phyloP scores from a whole-genome alignment of 1,284 basidiomycete species.

The Phylloporus sp. region DNA sequence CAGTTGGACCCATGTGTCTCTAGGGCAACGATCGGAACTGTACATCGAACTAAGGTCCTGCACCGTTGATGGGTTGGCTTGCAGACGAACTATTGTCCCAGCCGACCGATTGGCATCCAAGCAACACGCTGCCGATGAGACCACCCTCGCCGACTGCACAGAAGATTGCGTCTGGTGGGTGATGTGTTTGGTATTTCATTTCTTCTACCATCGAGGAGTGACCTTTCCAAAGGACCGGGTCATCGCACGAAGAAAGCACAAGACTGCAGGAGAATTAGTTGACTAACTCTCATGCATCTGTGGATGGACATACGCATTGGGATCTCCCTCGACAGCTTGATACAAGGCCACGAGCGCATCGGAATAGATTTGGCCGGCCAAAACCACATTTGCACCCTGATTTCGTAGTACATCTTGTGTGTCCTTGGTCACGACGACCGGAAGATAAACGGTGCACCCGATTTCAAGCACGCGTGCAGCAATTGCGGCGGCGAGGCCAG shows the following conservation, averaged over 20 bases:
- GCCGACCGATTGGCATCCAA: constrained; percentile 63
- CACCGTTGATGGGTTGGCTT: not conserved
- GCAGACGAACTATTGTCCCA: constrained; percentile 66
- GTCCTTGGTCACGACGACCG: constrained; percentile 55
- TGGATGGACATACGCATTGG: constrained; percentile 43
- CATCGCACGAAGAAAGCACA: no score
- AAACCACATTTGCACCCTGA: constrained; percentile 63
- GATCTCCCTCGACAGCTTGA: constrained; percentile 50
- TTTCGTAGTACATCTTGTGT: constrained; percentile 59
- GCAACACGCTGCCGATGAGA: constrained; percentile 70
- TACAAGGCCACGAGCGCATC: constrained; percentile 61
- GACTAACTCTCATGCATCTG: no score
- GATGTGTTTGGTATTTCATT: constrained; percentile 59
- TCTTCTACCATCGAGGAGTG: constrained; percentile 76
- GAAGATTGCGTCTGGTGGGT: constrained; percentile 73
- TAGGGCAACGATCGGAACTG: constrained; percentile 67
- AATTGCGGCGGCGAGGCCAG: no score
- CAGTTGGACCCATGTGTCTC: not conserved
- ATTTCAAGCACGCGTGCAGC: no score
- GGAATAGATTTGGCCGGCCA: constrained; percentile 62
- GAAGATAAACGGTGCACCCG: constrained; percentile 61
- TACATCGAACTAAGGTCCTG: not conserved
- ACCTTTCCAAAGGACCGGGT: constrained; percentile 65
- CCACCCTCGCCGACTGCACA: constrained; percentile 76
- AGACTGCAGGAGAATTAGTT: no score